A percentile compares a stretch with the other conserved stretches of the same genome.
Conservation (phyloP, 2,329 filamentous ascomycete genomes). For the Paracorniculantispora psalliotae region DNA sequence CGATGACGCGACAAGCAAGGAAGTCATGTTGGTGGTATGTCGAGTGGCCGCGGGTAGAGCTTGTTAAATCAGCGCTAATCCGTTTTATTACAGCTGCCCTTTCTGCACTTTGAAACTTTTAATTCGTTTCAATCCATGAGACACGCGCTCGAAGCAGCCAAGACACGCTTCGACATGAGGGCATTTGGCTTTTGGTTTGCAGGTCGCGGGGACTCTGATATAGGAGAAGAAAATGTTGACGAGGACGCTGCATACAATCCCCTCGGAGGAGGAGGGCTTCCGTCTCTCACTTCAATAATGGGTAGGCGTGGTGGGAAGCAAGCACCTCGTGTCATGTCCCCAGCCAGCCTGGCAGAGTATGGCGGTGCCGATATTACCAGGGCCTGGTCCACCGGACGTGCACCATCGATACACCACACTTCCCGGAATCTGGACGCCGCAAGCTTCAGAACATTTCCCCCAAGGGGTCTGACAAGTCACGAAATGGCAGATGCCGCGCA, state of each 20-base stretch:
- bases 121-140: not conserved
- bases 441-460: not conserved
- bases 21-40: not conserved
- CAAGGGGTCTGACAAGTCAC: not conserved
- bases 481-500: not conserved
- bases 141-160: not conserved
- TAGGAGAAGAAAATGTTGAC: not conserved
- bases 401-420: not conserved
- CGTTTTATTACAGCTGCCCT: slow-evolving; percentile 4
- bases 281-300: not conserved
- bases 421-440: not conserved
- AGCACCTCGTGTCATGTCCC: not conserved
- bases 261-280: not conserved
- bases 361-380: not conserved
- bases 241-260: not conserved
- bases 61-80: not conserved
- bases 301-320: not conserved
- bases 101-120: slow-evolving; percentile 9
- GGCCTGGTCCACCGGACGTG: not conserved
- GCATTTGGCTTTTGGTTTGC: too few species aligned
- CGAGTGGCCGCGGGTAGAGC: not conserved
- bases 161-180: too few species aligned
- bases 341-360: not conserved
- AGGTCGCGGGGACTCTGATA: not conserved
- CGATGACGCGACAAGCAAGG: not conserved